Percentiles rank a stretch among this genome's conserved stretches.
These are phyloP conservation scores for Macadamia tetraphylla DNA, from an alignment of 164 flowering plant species.

Conservation along the genomic window DNA sequence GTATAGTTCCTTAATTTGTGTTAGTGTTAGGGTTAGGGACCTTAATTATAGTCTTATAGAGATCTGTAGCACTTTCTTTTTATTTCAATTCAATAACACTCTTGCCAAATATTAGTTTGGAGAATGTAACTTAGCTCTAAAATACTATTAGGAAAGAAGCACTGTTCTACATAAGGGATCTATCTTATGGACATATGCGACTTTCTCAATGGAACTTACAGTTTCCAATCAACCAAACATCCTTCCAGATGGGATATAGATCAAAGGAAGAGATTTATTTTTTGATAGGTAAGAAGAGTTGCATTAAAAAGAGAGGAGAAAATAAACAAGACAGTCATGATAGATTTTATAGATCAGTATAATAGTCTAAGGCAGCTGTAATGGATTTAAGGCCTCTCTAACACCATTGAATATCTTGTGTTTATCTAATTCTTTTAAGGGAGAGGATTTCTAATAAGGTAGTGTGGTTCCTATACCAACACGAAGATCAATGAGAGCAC, in stretches of 20 bases:
- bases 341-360: too few relatives aligned
- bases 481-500: too few relatives aligned
- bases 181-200: not conserved
- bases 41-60: not conserved
- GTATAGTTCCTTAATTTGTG: constrained; percentile 14
- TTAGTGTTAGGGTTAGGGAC: constrained; percentile 2
- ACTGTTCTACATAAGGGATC: too few relatives aligned
- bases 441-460: too few relatives aligned
- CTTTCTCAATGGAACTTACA: not conserved
- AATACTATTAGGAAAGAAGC: not conserved
- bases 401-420: too few relatives aligned
- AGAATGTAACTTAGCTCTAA: constrained; percentile 8
- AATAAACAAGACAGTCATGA: too few relatives aligned
- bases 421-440: too few relatives aligned
- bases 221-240: not conserved
- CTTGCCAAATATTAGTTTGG: not conserved
- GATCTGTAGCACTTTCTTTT: not conserved
- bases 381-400: too few relatives aligned
- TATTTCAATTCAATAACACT: constrained; percentile 9
- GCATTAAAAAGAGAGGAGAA: too few relatives aligned
- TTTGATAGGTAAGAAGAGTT: too few relatives aligned
- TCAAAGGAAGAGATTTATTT: not conserved
- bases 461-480: too few relatives aligned
- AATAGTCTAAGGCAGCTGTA: too few relatives aligned
- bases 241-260: not conserved